These are phyloP conservation scores for Aspergillus niger DNA, from an alignment of 2,329 filamentous ascomycete species.

Conservation along the genomic window DNA sequence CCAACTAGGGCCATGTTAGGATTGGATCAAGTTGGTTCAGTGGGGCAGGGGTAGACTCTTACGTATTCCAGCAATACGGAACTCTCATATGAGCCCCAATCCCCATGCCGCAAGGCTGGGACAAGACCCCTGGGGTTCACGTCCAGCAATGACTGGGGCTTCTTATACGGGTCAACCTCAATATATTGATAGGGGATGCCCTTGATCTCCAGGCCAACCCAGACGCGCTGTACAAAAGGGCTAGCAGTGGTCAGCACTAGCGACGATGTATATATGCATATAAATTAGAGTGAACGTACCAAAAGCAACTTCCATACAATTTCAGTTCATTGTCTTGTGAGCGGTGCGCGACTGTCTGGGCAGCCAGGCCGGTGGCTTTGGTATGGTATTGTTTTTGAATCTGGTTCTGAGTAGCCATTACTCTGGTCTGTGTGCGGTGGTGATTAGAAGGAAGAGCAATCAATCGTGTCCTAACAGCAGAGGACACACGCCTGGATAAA, in stretches of 20 bases:
- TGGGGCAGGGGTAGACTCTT: constrained; percentile 30
- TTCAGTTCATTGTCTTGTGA: constrained; percentile 71
- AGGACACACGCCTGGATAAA: not conserved
- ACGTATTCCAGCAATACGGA: constrained; percentile 84
- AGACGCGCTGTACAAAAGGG: constrained; percentile 83
- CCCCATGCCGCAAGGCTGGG: constrained; percentile 73
- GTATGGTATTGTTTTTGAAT: constrained; percentile 69
- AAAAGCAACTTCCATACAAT: constrained; percentile 81
- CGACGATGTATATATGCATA: constrained; percentile 1
- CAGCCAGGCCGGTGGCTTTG: constrained; percentile 70
- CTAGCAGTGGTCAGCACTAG: constrained; percentile 44
- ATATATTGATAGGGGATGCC: constrained; percentile 80
- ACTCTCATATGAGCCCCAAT: constrained; percentile 82
- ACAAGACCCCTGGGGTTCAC: constrained; percentile 76
- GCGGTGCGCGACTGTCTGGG: constrained; percentile 69
- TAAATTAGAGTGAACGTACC: constrained; percentile 55
- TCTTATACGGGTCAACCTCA: constrained; percentile 78
- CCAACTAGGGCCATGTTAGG: constrained; percentile 55
- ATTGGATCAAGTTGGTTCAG: not conserved
- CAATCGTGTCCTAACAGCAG: not conserved
- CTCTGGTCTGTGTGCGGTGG: constrained; percentile 26
- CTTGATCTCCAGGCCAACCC: constrained; percentile 84
- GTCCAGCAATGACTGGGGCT: constrained; percentile 69
- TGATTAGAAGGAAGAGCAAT: constrained; percentile 5
- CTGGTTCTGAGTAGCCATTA: constrained; percentile 52